Conservation (phyloP, 768 basidiomycete species). For the Tulasnella sp. region DNA sequence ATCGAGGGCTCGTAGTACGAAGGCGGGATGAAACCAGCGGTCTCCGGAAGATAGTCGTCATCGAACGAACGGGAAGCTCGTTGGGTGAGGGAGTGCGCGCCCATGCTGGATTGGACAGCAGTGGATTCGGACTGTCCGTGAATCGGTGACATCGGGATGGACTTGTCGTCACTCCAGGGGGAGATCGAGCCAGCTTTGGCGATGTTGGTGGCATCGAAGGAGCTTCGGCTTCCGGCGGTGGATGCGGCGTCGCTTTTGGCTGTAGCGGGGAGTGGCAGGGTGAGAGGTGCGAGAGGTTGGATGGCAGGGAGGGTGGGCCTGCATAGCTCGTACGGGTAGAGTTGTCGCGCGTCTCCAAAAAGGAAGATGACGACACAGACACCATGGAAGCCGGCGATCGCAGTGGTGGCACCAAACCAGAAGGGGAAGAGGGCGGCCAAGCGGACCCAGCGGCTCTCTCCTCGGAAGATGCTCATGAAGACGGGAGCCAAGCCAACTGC, state of each 20-base stretch:
- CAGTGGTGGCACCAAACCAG: constrained; percentile 18
- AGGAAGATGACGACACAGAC: constrained; percentile 19
- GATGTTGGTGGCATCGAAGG: neutral
- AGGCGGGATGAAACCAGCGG: constrained; percentile 9
- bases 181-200: neutral
- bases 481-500: constrained; percentile 16
- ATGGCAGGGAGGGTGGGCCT: constrained; percentile 26
- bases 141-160: neutral
- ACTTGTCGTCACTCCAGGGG: neutral
- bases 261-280: neutral
- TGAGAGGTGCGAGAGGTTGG: neutral
- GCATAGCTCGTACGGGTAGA: constrained; percentile 24
- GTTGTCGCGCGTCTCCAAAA: constrained; percentile 20
- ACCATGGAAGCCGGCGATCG: constrained; percentile 18
- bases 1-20: constrained; percentile 3
- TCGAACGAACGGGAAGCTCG: neutral
- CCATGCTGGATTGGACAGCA: neutral
- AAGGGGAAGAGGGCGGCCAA: constrained; percentile 17
- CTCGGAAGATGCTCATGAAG: constrained; percentile 10
- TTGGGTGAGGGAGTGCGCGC: neutral
- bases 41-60: neutral
- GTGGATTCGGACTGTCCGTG: neutral
- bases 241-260: neutral
- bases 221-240: neutral
- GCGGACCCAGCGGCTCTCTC: neutral